A percentile compares a stretch with the other conserved stretches of the same genome.
Evolutionary conservation across 2,329 filamentous ascomycete genomes (phyloP).

Genomic region (Shiraia bambusicola): DNA sequence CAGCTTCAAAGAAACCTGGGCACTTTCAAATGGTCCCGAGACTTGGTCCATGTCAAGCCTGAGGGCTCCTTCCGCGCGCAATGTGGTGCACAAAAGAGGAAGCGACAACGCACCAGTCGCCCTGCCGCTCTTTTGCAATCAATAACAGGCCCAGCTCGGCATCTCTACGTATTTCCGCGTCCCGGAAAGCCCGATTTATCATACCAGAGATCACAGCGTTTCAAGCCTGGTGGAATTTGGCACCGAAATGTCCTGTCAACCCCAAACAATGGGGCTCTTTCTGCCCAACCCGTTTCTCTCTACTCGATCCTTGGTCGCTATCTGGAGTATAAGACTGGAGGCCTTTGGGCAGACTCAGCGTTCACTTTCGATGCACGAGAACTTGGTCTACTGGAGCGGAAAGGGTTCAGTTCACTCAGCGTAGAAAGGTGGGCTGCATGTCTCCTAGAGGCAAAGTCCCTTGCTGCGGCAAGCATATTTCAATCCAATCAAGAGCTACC

Average conservation of each 20-base stretch:
- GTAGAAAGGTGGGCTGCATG: slow-evolving; percentile 29
- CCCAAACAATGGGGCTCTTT: not conserved
- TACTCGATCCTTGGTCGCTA: slow-evolving; percentile 33
- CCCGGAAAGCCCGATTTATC: slow-evolving; percentile 17
- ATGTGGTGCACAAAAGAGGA: slow-evolving; percentile 15
- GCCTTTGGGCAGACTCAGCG: slow-evolving; percentile 2
- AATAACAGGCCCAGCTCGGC: slow-evolving; percentile 16
- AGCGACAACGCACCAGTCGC: slow-evolving; percentile 22
- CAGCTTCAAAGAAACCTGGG: too few species aligned
- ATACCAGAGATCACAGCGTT: slow-evolving; percentile 8
- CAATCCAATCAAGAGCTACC: slow-evolving; percentile 10
- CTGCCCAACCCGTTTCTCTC: slow-evolving; percentile 18
- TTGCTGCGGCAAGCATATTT: slow-evolving; percentile 23
- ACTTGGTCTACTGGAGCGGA: slow-evolving; percentile 15
- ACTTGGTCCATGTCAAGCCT: not conserved
- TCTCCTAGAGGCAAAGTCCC: slow-evolving; percentile 20
- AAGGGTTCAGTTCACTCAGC: slow-evolving; percentile 17
- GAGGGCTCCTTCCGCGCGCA: too few species aligned
- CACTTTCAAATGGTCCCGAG: not conserved
- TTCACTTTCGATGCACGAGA: slow-evolving; percentile 23
- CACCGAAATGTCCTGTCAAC: not conserved
- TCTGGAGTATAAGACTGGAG: slow-evolving; percentile 16
- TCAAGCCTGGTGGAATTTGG: slow-evolving; percentile 1
- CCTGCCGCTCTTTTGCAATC: slow-evolving; percentile 23
- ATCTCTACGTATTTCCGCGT: slow-evolving; percentile 19